Conservation (phyloP, 495 filamentous ascomycete genomes). For the Barbatosphaeria neglecta region DNA sequence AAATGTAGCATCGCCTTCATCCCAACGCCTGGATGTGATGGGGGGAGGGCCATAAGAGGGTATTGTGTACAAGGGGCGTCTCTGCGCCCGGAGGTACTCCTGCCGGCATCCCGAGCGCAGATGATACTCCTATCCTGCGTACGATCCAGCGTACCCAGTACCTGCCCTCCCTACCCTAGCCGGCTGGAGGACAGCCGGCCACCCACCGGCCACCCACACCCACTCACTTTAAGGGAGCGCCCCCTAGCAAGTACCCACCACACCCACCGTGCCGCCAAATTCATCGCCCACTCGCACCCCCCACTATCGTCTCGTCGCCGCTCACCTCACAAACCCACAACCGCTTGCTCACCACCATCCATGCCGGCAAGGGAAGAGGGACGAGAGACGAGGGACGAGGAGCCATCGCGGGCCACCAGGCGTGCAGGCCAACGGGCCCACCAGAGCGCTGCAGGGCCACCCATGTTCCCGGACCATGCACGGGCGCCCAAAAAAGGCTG, state of each 20-base stretch:
- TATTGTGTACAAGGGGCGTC: background rate
- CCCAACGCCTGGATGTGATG: background rate
- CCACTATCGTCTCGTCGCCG: background rate
- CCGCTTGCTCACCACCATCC: background rate
- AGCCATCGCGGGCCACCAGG: background rate
- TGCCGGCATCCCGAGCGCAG: too few species aligned
- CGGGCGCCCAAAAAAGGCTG: background rate
- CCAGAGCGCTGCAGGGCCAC: background rate
- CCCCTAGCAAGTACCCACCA: too few species aligned
- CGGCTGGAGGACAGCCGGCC: background rate
- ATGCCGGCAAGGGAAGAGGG: background rate
- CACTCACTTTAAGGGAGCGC: background rate
- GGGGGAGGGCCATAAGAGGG: background rate
- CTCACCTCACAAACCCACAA: background rate
- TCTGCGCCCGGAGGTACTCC: too few species aligned
- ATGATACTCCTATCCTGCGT: too few species aligned
- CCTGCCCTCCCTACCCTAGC: background rate
- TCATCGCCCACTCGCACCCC: background rate
- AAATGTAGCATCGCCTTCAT: too few species aligned
- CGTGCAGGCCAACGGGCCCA: background rate
- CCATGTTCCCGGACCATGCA: background rate
- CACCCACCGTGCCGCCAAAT: too few species aligned
- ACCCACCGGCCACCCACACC: background rate
- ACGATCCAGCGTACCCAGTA: background rate
- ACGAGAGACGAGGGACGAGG: background rate